These are phyloP conservation scores for Circinella umbellata DNA, from an alignment of 371 early-diverging fungal species.

Conservation along the genomic window DNA sequence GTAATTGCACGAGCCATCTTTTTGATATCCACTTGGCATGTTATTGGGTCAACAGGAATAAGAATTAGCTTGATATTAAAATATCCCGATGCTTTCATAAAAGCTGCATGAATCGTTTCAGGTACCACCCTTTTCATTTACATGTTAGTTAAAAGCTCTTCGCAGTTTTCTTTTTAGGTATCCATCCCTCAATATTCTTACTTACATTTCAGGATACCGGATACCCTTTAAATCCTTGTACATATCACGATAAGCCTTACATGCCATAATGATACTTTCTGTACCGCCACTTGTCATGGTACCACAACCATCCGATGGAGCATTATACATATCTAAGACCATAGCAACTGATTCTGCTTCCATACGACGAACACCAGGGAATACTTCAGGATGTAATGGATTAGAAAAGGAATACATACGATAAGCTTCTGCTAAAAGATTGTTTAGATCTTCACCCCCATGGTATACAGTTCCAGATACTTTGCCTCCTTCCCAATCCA, in stretches of 20 bases:
- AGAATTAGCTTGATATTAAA: conserved; percentile 88
- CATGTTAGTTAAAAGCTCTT: not conserved
- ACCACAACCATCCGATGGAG: conserved; percentile 73
- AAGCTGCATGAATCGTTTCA: conserved; percentile 92
- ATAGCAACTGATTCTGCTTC: conserved; percentile 94
- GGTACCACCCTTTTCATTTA: conserved; percentile 74
- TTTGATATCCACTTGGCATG: conserved; percentile 76
- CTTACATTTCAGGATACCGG: conserved; percentile 89
- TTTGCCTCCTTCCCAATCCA: conserved; percentile 87
- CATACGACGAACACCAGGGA: conserved; percentile 94
- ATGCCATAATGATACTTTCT: conserved; percentile 93
- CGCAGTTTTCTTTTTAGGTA: not conserved
- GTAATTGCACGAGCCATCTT: conserved; percentile 82
- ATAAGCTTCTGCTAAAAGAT: conserved; percentile 83
- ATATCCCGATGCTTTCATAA: conserved; percentile 93
- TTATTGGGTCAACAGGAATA: conserved; percentile 83
- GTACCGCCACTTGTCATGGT: conserved; percentile 95
- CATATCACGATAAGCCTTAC: conserved; percentile 88
- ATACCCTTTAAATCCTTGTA: conserved; percentile 76
- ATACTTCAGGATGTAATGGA: conserved; percentile 95
- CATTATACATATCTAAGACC: conserved; percentile 89
- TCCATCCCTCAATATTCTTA: not conserved
- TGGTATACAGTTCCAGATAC: conserved; percentile 94
- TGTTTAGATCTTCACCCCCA: conserved; percentile 81
- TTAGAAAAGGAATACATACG: conserved; percentile 85